These are phyloP conservation scores for Chlorella variabilis DNA, from an alignment of 163 green algal species.

Conservation along the genomic window DNA sequence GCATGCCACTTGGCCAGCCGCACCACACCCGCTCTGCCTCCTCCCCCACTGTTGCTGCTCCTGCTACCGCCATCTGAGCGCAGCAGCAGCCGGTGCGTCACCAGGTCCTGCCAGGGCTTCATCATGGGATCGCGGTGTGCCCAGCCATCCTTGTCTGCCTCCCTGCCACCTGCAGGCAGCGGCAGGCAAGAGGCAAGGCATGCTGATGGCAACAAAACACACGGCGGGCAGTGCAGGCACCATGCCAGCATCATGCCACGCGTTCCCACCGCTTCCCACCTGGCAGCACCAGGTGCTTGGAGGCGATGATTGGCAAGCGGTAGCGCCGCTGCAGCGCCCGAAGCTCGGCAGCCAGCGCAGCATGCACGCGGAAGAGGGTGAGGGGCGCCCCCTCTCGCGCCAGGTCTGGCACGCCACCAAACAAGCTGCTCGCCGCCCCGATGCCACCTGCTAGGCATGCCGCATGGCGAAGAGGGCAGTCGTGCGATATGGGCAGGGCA, in stretches of 20 bases:
- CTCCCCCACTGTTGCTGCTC: neutral
- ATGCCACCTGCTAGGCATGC: neutral
- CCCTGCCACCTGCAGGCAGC: neutral
- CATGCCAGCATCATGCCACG: too few species aligned
- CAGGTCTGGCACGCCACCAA: slow-evolving; percentile 7
- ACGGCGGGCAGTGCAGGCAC: too few species aligned
- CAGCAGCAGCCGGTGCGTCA: slow-evolving; percentile 34
- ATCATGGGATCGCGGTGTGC: slow-evolving; percentile 41
- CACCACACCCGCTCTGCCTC: neutral
- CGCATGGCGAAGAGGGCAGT: too few species aligned
- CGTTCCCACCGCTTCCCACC: neutral
- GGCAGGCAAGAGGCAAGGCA: neutral
- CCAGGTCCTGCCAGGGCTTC: slow-evolving; percentile 45
- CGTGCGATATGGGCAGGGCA: too few species aligned
- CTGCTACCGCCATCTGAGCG: neutral
- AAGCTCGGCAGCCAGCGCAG: slow-evolving; percentile 37
- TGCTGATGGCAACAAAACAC: too few species aligned
- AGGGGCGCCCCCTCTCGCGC: neutral
- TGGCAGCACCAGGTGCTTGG: slow-evolving; percentile 34
- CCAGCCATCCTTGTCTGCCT: slow-evolving; percentile 24
- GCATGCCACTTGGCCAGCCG: slow-evolving; percentile 17
- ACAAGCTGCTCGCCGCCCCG: neutral
- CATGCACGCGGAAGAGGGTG: slow-evolving; percentile 37
- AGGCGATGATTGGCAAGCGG: slow-evolving; percentile 27
- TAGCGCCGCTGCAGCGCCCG: slow-evolving; percentile 22